Evolutionary conservation across 2,329 filamentous ascomycete species (phyloP), one percentile per base, ranked within the genome.

Genomic region (Exophiala xenobiotica): DNA sequence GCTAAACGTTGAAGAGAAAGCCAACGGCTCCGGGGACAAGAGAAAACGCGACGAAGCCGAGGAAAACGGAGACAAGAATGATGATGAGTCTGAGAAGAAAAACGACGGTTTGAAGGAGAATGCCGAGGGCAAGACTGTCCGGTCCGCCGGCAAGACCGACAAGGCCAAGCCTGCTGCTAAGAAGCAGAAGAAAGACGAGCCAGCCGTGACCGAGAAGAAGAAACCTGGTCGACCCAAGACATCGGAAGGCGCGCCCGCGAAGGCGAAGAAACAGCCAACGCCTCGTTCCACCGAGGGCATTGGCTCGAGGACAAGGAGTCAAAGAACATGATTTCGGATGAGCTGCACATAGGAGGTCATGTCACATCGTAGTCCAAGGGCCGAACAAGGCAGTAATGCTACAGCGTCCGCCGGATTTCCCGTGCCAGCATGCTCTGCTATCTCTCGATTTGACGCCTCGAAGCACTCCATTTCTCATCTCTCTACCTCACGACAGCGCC

Each of bases 1-100:
- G 67, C 69, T 85, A 22, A 74, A 77, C 2, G 71, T 85, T 26
- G 79, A 83, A 50, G 64, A 77, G 60, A 73, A 74, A 54, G 68
- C 61, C 26, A 48, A 59, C 8, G 58, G 61, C 6, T 33, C 35
- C n/a, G 46, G 35, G 11, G 52, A 57, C 8, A 57, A 50, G 29
- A 50, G 33, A 24, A 51, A 50, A 29, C 40, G 40, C 20, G 49
- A 56, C 24, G 43, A 46, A 12, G 47, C 56, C 24, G 60, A 61
- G 11, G 59, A 63, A 53, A 76, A 76, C 56, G 73, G 71, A 3
- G 73, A 72, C 54, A 38, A 53, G 22, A 54, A 52, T 18, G 18
- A 49, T 29, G 49, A 53, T 7, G 41, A 52, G 3, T 27, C 42
- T 16, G 48, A 49, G 16, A 50, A 53, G 35, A 49, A 48, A 20